Evolutionary conservation across 257 asterid genomes (phyloP), one percentile per base, ranked within the genome.

Genomic region (Scutellaria minor): DNA sequence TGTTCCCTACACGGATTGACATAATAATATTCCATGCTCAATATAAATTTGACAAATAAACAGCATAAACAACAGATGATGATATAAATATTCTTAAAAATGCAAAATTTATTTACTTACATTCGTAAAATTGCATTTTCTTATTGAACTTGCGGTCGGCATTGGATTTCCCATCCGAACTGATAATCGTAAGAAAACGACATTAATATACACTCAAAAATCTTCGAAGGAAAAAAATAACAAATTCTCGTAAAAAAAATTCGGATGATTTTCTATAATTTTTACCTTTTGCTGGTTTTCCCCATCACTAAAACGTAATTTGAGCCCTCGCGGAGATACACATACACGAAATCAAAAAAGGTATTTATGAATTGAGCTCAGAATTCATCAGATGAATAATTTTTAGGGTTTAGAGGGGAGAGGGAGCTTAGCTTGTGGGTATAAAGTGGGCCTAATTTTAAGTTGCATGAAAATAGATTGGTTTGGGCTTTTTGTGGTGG

Each of bases 111-210:
- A 65, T 14, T 14, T 37, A 20, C 83, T 80, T 79, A 89, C 97
- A 79, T 7, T 85, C 74, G 66, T 92, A 85, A 77, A 92, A 92
- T 47, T 80, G 78, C 69, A 92, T 54, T 78, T 92, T 86, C 89
- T 86, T 92, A 47, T 86, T 89, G 70, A 92, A 85, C 79, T 85
- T 92, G 69, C 82, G 86, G 9, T 86, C 94, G 9, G 87, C 87
- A 1, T 76, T 85, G 9, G 83, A 57, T 48, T 64, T 68, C 9
- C 61, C 83, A 37, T 85, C 94, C 72, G 81, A 46, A 45, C 89
- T 89, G 86, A 68, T 77, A 75, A 72, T 24, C 73, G 48, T 10
- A 9, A 5, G 3, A 42, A 60, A 14, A 52, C 22, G 18, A 63
- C 22, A 24, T 64, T 20, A 50, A 44, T 22, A 15, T 39, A 22